Evolutionary conservation across 805 yeast species (phyloP), one percentile per base, ranked within the genome.

Genomic region (Lachancea kluyveri): DNA sequence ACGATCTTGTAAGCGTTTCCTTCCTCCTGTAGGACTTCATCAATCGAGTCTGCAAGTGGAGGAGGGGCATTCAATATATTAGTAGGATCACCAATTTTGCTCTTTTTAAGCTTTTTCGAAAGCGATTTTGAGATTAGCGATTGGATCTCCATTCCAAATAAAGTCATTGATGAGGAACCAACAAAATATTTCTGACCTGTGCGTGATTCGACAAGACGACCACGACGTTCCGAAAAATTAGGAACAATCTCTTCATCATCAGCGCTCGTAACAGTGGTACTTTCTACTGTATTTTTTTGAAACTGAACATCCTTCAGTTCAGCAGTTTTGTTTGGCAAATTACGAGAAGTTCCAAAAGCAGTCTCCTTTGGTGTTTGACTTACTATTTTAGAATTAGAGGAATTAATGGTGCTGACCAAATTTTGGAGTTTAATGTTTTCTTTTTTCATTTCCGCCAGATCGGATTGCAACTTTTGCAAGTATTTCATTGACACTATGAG

Each of bases 151-250:
- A 82, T 60, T 5, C 88, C 88, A 53, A 82, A 82, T 11, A 81
- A 55, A 0, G 92, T 81, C 88, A 82, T 81, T 1, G 90, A 80
- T 0, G 88, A 79, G 1, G 87, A 77, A 0, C 94, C 94, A 21
- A 80, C 83, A 48, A 80, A 82, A 22, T 80, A 70, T 36, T 74
- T 69, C 45, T 79, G 85, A 4, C 90, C 90, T 1, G 86, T 78
- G 40, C 85, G 65, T 0, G 87, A 78, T 43, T 79, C 79, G 3
- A 82, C 75, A 24, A 82, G 59, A 31, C 85, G 67, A 2, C 90
- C 86, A 45, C 77, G 74, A 42, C 76, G 74, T 43, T 79, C 85
- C 15, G 81, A 65, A 33, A 81, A 77, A 6, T 85, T 84, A 2
- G 81, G 79, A 4, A 79, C 77, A 6, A 79, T 74, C 42, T 78